Percentiles rank a stretch among this genome's conserved stretches.
Conservation (phyloP, 1,284 basidiomycete genomes). For the Cryptococcus maquisensis region DNA sequence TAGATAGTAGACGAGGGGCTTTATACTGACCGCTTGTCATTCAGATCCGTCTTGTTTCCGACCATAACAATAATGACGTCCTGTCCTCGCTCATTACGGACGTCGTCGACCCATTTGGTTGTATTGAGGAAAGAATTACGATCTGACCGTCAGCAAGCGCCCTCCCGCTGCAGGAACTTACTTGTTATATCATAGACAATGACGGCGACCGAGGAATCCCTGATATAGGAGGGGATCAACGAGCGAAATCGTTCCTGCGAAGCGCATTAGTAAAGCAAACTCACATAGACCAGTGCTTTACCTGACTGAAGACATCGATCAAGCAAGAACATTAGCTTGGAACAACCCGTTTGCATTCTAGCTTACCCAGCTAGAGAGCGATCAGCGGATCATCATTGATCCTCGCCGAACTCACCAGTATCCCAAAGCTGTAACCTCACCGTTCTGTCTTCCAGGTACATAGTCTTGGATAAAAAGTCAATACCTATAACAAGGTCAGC, state of each 20-base stretch:
- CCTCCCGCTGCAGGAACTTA: conserved; percentile 51
- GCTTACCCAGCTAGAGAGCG: neutral
- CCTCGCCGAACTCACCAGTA: conserved; percentile 62
- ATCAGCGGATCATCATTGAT: neutral
- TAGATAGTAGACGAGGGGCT: neutral
- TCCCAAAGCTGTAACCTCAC: conserved; percentile 98
- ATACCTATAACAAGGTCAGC: conserved; percentile 64
- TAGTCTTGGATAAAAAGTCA: conserved; percentile 98
- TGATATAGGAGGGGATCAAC: conserved; percentile 97
- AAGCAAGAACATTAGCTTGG: neutral
- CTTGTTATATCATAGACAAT: conserved; percentile 99
- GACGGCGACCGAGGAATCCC: conserved; percentile 96
- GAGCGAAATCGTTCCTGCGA: conserved; percentile 91
- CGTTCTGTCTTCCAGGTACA: conserved; percentile 98
- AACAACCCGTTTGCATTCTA: neutral
- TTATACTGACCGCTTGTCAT: conserved; percentile 34
- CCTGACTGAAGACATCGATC: conserved; percentile 23
- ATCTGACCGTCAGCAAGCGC: conserved; percentile 55
- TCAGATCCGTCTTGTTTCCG: conserved; percentile 96
- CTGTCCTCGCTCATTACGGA: conserved; percentile 91
- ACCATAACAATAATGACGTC: conserved; percentile 99
- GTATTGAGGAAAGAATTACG: conserved; percentile 96
- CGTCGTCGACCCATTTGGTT: conserved; percentile 99
- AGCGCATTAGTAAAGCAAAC: conserved; percentile 1
- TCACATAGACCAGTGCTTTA: conserved; percentile 13